These are phyloP conservation scores for Stachybotrys chartarum DNA, from an alignment of 2,329 filamentous ascomycete genomes.

Conservation along the genomic window DNA sequence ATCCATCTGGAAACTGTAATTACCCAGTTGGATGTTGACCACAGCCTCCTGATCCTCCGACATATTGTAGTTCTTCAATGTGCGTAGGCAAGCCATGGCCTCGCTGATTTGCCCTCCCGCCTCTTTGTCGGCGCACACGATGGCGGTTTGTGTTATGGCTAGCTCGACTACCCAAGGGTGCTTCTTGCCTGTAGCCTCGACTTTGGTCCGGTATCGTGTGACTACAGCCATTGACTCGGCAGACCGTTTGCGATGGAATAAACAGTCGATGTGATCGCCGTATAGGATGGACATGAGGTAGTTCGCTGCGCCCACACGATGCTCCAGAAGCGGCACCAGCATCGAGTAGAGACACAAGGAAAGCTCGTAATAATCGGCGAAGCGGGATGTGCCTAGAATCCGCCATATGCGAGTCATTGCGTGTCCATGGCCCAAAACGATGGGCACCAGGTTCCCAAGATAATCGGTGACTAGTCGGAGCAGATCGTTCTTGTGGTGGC, in stretches of 20 bases:
- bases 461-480: slow-evolving; percentile 23
- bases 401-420: slow-evolving; percentile 23
- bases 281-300: slow-evolving; percentile 23
- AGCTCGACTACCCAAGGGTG: slow-evolving; percentile 24
- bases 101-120: slow-evolving; percentile 20
- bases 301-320: slow-evolving; percentile 22
- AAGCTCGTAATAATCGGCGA: slow-evolving; percentile 24
- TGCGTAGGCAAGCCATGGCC: slow-evolving; percentile 19
- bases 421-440: slow-evolving; percentile 19
- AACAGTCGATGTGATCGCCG: slow-evolving; percentile 25
- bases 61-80: slow-evolving; percentile 20
- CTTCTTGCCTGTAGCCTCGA: slow-evolving; percentile 18
- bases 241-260: slow-evolving; percentile 16
- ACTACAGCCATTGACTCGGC: slow-evolving; percentile 20
- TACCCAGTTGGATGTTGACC: slow-evolving; percentile 22
- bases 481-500: slow-evolving; percentile 23
- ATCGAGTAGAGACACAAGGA: slow-evolving; percentile 21
- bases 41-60: slow-evolving; percentile 22
- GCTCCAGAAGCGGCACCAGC: slow-evolving; percentile 21
- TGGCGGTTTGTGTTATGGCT: slow-evolving; percentile 20
- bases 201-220: slow-evolving; percentile 17
- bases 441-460: slow-evolving; percentile 19
- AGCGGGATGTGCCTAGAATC: slow-evolving; percentile 19
- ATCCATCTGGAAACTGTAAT: slow-evolving; percentile 20
- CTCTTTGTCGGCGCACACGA: slow-evolving; percentile 20